phyloP scores from a whole-genome alignment of 2,329 filamentous ascomycete genomes.

The Microdochium paspali region DNA sequence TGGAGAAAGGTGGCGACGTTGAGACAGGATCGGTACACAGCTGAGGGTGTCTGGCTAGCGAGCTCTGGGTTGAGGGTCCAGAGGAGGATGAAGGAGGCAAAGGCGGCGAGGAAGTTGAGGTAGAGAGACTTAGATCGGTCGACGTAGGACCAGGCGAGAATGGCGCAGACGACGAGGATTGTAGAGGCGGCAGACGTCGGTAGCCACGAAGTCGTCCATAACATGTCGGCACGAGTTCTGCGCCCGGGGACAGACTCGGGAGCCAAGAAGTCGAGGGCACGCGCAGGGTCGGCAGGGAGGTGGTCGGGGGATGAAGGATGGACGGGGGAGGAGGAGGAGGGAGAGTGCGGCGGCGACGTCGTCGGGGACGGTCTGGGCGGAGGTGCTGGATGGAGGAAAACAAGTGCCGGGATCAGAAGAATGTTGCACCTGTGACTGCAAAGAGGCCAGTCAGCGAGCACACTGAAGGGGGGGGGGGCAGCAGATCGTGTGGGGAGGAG shows the following conservation, averaged over 20 bases:
- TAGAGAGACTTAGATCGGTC: constrained; percentile 29
- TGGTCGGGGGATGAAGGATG: constrained; percentile 7
- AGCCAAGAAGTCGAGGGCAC: constrained; percentile 12
- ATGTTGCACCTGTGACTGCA: neutral
- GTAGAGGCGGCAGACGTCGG: constrained; percentile 32
- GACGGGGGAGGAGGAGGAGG: constrained; percentile 6
- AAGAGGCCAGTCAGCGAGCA: neutral
- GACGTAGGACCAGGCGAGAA: constrained; percentile 33
- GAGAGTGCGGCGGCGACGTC: constrained; percentile 2
- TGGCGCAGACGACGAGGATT: constrained; percentile 30
- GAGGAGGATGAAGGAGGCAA: constrained; percentile 29
- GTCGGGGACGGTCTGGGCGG: constrained; percentile 5
- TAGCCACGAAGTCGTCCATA: constrained; percentile 33
- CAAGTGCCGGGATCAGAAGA: neutral
- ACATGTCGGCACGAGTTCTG: constrained; percentile 31
- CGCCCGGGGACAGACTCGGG: neutral
- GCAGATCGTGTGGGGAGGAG: neutral
- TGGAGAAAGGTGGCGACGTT: constrained; percentile 28
- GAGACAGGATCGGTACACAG: constrained; percentile 21
- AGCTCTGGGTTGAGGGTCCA: constrained; percentile 31
- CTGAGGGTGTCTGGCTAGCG: constrained; percentile 23
- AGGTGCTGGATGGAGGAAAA: constrained; percentile 6
- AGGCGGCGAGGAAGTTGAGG: constrained; percentile 29
- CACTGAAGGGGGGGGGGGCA: too few relatives aligned
- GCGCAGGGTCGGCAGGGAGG: constrained; percentile 1